Conservation (phyloP, 139 green algal species). For the Axilococcus clingmanii region DNA sequence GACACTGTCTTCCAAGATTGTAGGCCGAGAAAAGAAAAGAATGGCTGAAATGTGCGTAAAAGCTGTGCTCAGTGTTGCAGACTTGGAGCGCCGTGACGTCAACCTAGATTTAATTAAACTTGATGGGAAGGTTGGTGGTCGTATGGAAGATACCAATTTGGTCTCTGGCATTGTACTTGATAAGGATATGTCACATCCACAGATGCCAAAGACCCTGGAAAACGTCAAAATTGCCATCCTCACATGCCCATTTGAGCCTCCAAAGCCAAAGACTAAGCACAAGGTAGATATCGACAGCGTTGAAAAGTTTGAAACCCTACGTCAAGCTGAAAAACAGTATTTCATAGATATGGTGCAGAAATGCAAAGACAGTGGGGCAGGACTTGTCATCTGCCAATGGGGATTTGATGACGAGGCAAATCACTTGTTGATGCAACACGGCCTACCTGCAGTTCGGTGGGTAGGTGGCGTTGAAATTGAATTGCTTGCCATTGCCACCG, state of each 20-base stretch:
- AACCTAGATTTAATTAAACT: slow-evolving; percentile 99
- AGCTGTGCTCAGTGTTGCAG: slow-evolving; percentile 91
- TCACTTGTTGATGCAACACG: slow-evolving; percentile 91
- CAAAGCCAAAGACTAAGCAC: slow-evolving; percentile 99
- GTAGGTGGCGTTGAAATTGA: slow-evolving; percentile 99
- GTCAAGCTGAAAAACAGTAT: slow-evolving; percentile 83
- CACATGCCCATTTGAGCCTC: slow-evolving; percentile 98
- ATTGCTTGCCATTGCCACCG: slow-evolving; percentile 96
- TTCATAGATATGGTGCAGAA: slow-evolving; percentile 96
- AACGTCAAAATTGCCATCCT: slow-evolving; percentile 97
- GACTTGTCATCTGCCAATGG: slow-evolving; percentile 96
- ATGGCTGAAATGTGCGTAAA: slow-evolving; percentile 98
- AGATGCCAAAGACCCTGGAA: slow-evolving; percentile 76
- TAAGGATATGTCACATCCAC: slow-evolving; percentile 98
- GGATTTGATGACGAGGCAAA: slow-evolving; percentile 99
- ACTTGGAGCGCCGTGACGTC: slow-evolving; percentile 88
- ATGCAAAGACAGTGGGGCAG: slow-evolving; percentile 84
- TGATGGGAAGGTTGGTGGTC: slow-evolving; percentile 75
- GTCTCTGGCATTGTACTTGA: slow-evolving; percentile 95
- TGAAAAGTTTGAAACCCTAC: slow-evolving; percentile 94
- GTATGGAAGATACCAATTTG: slow-evolving; percentile 90
- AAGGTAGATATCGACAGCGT: slow-evolving; percentile 98
- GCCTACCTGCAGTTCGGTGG: slow-evolving; percentile 86
- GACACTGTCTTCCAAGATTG: slow-evolving; percentile 98
- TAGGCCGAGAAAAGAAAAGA: slow-evolving; percentile 85